These are phyloP conservation scores for Paspalum notatum DNA, from an alignment of 176 grass and related monocot genomes.

Conservation along the genomic window DNA sequence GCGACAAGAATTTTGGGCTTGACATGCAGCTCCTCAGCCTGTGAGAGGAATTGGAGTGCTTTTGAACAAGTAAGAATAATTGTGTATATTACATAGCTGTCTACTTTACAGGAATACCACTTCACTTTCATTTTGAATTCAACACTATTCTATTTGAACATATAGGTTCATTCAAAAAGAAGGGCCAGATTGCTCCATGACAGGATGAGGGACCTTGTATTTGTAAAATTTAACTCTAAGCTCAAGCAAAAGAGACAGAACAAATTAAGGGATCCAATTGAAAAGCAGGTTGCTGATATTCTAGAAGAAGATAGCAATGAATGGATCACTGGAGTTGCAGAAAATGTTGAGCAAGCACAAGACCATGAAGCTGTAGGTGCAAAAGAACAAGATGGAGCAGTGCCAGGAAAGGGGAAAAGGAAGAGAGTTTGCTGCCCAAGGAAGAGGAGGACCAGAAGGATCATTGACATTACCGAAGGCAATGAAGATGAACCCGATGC, in stretches of 20 bases:
- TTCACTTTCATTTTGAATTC: no score
- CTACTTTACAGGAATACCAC: no score
- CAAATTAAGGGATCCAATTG: not conserved
- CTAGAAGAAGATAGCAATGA: not conserved
- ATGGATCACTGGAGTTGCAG: no score
- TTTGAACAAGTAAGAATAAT: not conserved
- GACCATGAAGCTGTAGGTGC: no score
- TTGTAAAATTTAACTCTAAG: not conserved
- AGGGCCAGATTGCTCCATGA: not conserved
- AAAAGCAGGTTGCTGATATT: not conserved
- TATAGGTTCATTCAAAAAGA: not conserved
- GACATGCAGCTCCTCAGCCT: not conserved
- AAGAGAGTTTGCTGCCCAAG: no score
- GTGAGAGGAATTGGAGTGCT: not conserved
- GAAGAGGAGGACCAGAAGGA: no score
- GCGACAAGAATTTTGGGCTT: not conserved
- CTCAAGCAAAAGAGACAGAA: not conserved
- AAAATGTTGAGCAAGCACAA: no score
- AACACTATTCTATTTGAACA: not conserved
- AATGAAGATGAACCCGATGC: no score
- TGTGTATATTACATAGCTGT: no score
- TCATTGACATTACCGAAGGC: no score
- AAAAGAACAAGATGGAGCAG: no score
- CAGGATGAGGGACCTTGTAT: not conserved
- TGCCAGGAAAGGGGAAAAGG: no score